Evolutionary conservation across 1,284 basidiomycete species (phyloP).

Genomic region (Ganoderma resinaceum): DNA sequence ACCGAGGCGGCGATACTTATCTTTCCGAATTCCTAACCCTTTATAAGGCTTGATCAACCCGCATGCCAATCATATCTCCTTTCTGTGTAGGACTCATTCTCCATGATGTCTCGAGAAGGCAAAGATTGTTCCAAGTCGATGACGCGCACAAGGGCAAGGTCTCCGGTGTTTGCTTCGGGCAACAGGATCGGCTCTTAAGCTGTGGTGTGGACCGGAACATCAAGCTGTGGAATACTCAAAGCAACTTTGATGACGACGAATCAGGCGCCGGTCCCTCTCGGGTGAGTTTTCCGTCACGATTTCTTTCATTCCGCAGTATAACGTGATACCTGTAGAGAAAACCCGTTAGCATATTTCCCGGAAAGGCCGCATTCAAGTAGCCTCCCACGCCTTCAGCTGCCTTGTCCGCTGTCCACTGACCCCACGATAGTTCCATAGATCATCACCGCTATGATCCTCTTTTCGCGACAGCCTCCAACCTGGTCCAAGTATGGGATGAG

Average conservation of each 20-base stretch:
- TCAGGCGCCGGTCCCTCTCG: constrained; percentile 44
- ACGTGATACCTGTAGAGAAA: constrained; percentile 42
- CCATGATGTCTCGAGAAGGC: constrained; percentile 83
- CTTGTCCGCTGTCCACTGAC: background rate
- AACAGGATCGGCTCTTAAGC: constrained; percentile 79
- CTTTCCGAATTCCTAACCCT: background rate
- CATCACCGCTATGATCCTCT: constrained; percentile 89
- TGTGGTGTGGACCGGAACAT: constrained; percentile 93
- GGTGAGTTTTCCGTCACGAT: constrained; percentile 28
- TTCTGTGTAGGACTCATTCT: constrained; percentile 73
- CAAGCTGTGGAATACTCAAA: constrained; percentile 83
- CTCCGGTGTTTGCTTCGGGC: constrained; percentile 81
- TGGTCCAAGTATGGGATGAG: constrained; percentile 98
- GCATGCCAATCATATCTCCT: background rate
- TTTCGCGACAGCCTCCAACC: constrained; percentile 94
- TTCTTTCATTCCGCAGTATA: background rate
- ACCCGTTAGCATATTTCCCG: constrained; percentile 80
- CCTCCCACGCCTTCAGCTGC: constrained; percentile 29
- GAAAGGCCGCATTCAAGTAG: constrained; percentile 90
- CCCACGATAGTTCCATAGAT: constrained; percentile 79
- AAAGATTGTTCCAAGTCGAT: constrained; percentile 72
- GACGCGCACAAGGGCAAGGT: constrained; percentile 94
- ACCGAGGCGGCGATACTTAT: too few relatives aligned
- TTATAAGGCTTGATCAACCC: background rate
- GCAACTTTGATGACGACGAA: constrained; percentile 37